Evolutionary conservation across 352 stramenopile genomes (phyloP).

Genomic region (Globisporangium viniferum): DNA sequence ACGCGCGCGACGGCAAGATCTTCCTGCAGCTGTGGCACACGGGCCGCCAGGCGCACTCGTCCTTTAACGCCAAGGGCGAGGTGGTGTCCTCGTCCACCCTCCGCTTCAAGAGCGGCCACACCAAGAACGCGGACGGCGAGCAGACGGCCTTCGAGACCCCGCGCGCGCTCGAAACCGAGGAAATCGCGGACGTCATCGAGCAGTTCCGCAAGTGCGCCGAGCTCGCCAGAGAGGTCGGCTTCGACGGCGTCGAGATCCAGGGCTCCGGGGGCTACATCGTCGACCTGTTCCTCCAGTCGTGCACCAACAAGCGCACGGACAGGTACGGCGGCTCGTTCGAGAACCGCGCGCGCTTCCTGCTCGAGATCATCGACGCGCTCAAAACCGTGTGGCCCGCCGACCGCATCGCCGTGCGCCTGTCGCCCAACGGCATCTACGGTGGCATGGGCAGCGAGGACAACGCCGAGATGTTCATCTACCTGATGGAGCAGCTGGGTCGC

Average conservation of each 20-base stretch:
- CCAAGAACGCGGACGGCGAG: background rate
- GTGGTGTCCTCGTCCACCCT: background rate
- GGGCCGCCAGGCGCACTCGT: background rate
- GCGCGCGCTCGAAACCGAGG: background rate
- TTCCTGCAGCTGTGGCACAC: background rate
- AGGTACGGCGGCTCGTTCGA: background rate
- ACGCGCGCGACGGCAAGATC: background rate
- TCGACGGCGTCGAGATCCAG: conserved; percentile 88
- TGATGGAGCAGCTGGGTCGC: background rate
- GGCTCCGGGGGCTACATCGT: conserved; percentile 84
- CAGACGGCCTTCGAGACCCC: background rate
- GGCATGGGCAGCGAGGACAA: background rate
- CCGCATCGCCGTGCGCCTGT: background rate
- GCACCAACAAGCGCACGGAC: background rate
- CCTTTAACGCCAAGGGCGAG: background rate
- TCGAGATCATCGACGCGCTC: background rate
- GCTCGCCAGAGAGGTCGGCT: conserved; percentile 6
- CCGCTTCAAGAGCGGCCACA: background rate
- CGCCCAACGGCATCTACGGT: background rate
- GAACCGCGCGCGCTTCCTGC: background rate
- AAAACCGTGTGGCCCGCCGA: background rate
- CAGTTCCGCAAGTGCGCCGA: background rate
- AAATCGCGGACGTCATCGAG: background rate
- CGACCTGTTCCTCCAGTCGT: conserved; percentile 61
- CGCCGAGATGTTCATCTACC: background rate